Evolutionary conservation across 2,329 filamentous ascomycete species (phyloP).

Genomic region (Neobulgaria alba): DNA sequence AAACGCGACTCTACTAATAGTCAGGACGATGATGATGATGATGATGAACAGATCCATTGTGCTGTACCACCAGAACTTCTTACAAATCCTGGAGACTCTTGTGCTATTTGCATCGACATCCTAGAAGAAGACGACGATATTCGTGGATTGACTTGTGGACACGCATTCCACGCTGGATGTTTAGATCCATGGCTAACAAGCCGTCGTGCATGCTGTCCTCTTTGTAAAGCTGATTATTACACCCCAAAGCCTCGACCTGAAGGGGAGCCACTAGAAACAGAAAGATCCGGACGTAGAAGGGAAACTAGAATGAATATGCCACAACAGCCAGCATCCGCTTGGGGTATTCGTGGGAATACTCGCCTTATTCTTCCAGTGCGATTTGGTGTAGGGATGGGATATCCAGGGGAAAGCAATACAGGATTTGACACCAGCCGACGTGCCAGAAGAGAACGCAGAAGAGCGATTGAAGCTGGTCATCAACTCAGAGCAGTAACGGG

Average conservation of each 20-base stretch:
- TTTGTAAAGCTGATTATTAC: slow-evolving; percentile 98
- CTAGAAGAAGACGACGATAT: slow-evolving; percentile 95
- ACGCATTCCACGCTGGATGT: slow-evolving; percentile 93
- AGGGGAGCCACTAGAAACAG: slow-evolving; percentile 22
- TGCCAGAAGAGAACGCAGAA: slow-evolving; percentile 13
- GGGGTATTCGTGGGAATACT: slow-evolving; percentile 22
- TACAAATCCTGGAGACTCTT: slow-evolving; percentile 78
- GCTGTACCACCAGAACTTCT: slow-evolving; percentile 75
- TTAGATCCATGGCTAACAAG: slow-evolving; percentile 96
- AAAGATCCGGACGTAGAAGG: slow-evolving; percentile 23
- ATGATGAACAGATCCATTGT: slow-evolving; percentile 69
- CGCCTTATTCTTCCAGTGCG: slow-evolving; percentile 20
- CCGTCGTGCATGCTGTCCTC: slow-evolving; percentile 86
- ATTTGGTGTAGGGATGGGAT: slow-evolving; percentile 11
- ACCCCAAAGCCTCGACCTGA: slow-evolving; percentile 75
- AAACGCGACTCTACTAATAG: slow-evolving; percentile 29
- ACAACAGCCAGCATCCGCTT: slow-evolving; percentile 20
- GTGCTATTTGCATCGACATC: slow-evolving; percentile 91
- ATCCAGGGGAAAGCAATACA: neutral
- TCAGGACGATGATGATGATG: slow-evolving; percentile 61
- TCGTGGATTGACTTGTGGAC: slow-evolving; percentile 88
- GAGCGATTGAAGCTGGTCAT: neutral
- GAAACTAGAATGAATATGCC: slow-evolving; percentile 19
- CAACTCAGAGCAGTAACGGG: slow-evolving; percentile 1
- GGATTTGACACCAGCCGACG: slow-evolving; percentile 2